Evolutionary conservation across 2,329 filamentous ascomycete genomes (phyloP).

Genomic region (Fusarium sp.): DNA sequence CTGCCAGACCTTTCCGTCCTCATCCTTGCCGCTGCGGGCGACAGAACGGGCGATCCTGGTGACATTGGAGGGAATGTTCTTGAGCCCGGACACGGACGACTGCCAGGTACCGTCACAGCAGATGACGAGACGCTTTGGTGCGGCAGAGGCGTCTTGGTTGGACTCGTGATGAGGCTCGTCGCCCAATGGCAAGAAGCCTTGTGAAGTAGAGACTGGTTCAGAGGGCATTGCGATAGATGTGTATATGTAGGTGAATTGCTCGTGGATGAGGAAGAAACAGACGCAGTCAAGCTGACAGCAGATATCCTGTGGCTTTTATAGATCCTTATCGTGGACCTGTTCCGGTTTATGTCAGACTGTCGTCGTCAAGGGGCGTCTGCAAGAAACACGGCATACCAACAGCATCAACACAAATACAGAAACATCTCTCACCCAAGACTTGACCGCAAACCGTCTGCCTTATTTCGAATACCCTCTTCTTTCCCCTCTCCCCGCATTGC

Average conservation of each 20-base stretch:
- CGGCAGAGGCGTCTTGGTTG: slow-evolving; percentile 16
- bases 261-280: not conserved
- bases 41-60: slow-evolving; percentile 49
- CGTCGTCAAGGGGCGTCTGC: not conserved
- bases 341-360: slow-evolving; percentile 8
- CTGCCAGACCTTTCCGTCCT: slow-evolving; percentile 46
- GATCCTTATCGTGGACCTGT: not conserved
- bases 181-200: slow-evolving; percentile 29
- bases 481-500: not conserved
- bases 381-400: not conserved
- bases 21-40: slow-evolving; percentile 38
- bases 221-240: slow-evolving; percentile 25
- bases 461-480: not conserved
- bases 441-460: not conserved
- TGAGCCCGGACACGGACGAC: slow-evolving; percentile 39
- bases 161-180: slow-evolving; percentile 30
- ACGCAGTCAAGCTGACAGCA: not conserved
- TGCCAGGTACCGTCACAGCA: slow-evolving; percentile 56
- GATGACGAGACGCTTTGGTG: slow-evolving; percentile 46
- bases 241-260: not conserved
- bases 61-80: slow-evolving; percentile 49
- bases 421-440: not conserved
- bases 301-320: slow-evolving; percentile 24
- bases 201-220: slow-evolving; percentile 9
- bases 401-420: not conserved